Evolutionary conservation across 2,329 filamentous ascomycete species (phyloP).

Genomic region (Diaporthe sp.): DNA sequence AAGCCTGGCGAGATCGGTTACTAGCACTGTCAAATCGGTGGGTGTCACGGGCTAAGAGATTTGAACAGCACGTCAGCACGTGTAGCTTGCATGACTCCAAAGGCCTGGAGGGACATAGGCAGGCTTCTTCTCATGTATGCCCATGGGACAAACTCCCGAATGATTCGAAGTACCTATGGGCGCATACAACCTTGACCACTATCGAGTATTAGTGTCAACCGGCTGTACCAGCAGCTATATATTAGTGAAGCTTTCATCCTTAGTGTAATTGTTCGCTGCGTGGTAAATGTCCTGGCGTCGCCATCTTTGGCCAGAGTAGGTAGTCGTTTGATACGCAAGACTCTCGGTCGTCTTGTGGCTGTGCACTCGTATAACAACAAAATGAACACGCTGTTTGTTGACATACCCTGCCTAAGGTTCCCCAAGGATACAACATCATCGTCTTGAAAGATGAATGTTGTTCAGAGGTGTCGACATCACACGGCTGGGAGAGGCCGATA

Average conservation of each 20-base stretch:
- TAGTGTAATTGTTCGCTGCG: neutral
- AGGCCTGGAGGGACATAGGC: neutral
- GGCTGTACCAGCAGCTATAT: neutral
- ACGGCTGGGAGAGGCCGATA: neutral
- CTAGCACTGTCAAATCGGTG: too few relatives aligned
- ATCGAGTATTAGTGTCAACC: neutral
- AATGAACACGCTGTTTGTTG: neutral
- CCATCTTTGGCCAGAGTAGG: too few relatives aligned
- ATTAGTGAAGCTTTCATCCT: neutral
- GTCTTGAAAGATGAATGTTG: neutral
- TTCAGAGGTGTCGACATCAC: neutral
- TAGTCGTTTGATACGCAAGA: neutral
- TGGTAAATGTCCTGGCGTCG: too few relatives aligned
- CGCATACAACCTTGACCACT: neutral
- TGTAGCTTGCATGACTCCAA: neutral
- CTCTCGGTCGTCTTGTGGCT: neutral
- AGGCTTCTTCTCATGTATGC: neutral
- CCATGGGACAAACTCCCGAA: neutral
- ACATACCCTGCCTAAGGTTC: neutral
- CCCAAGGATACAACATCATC: neutral
- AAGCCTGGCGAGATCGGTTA: neutral
- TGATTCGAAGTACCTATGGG: neutral
- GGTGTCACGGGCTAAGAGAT: neutral
- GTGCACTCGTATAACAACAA: neutral
- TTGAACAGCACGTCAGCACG: too few relatives aligned